phyloP scores from a whole-genome alignment of 208 protist species.

The Leishmania arabica region DNA sequence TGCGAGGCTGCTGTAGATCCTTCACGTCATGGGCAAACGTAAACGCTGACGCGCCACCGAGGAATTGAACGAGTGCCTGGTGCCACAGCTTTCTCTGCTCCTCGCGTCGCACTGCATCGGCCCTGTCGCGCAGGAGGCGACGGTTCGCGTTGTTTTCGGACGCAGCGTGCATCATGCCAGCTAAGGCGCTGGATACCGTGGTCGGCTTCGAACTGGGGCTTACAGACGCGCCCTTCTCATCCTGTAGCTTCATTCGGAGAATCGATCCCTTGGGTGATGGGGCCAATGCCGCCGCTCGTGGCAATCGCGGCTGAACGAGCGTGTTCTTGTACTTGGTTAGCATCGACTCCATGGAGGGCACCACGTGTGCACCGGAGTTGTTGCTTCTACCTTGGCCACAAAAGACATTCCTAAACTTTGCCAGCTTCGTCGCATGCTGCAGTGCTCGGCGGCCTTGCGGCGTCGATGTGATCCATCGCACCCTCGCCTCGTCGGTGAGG shows the following conservation, averaged over 20 bases:
- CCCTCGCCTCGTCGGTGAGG: conserved; percentile 5
- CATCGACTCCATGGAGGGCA: conserved; percentile 15
- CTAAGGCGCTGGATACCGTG: not conserved
- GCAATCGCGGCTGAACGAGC: conserved; percentile 17
- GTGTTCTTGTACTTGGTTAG: conserved; percentile 24
- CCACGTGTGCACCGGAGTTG: no score
- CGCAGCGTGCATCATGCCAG: conserved; percentile 1
- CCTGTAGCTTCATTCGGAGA: not conserved
- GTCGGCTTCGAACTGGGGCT: not conserved
- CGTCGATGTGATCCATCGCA: conserved; percentile 30
- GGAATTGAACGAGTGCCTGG: conserved; percentile 11
- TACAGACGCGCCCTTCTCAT: not conserved
- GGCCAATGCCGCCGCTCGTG: conserved; percentile 6
- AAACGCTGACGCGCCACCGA: conserved; percentile 23
- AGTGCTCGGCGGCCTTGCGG: conserved; percentile 34
- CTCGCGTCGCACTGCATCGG: conserved; percentile 13
- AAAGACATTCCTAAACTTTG: not conserved
- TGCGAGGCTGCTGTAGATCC: conserved; percentile 19
- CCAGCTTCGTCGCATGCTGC: not conserved
- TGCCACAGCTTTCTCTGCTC: conserved; percentile 24
- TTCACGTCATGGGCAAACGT: conserved; percentile 31
- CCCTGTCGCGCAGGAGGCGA: conserved; percentile 17
- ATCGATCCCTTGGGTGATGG: conserved; percentile 1
- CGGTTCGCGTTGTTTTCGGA: conserved; percentile 10
- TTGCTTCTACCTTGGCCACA: not conserved